phyloP scores from a whole-genome alignment of 2,329 filamentous ascomycete genomes.

The Curvularia eragrostidis region DNA sequence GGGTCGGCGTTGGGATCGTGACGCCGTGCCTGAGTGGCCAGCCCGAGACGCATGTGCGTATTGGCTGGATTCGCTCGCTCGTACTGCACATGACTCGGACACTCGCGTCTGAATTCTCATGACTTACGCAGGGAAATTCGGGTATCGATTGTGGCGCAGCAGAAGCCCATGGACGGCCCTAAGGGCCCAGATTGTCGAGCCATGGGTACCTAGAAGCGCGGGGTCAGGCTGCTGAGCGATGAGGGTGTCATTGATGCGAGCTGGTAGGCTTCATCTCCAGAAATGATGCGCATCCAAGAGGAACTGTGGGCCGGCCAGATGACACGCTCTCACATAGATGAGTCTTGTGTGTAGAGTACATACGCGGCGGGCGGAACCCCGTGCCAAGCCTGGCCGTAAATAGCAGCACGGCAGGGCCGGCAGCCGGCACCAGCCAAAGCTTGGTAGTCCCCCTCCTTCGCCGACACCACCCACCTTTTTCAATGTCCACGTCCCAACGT shows the following conservation, averaged over 20 bases:
- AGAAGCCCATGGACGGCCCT: not conserved
- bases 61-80: not conserved
- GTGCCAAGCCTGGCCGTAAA: not conserved
- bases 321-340: not conserved
- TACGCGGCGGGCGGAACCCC: not conserved
- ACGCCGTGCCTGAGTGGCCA: not conserved
- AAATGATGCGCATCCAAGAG: not conserved
- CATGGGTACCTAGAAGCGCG: not conserved
- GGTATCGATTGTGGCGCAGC: not conserved
- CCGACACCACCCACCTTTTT: not conserved
- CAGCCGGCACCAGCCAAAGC: constrained; percentile 2
- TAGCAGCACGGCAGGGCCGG: constrained; percentile 2
- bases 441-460: not conserved
- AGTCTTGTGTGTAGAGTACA: not conserved
- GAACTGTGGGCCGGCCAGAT: not conserved
- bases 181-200: not conserved
- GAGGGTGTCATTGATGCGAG: not conserved
- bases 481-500: not conserved
- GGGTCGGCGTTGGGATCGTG: not conserved
- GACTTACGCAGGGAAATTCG: not conserved
- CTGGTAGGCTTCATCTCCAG: not conserved
- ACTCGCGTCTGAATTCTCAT: not conserved
- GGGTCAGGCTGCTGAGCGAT: not conserved
- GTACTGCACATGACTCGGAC: not conserved
- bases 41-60: not conserved